Evolutionary conservation across 2,329 filamentous ascomycete genomes (phyloP).

Genomic region (Fusarium burgessii): DNA sequence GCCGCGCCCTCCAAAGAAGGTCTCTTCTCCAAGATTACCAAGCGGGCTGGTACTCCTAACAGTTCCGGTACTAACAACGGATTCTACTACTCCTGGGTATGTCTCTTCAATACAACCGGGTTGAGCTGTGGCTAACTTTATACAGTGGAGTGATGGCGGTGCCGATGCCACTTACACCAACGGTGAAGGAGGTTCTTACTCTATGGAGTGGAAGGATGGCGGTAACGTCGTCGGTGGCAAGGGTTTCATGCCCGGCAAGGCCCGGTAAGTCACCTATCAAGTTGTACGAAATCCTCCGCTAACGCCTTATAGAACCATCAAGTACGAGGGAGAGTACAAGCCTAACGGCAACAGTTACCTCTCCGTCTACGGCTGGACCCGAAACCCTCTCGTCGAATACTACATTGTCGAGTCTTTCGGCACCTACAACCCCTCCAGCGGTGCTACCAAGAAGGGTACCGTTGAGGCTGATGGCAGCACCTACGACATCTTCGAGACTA

Average conservation of each 20-base stretch:
- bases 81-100: conserved; percentile 57
- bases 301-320: conserved; percentile 29
- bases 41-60: conserved; percentile 51
- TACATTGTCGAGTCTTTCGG: conserved; percentile 55
- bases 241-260: conserved; percentile 41
- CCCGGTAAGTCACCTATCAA: conserved; percentile 52
- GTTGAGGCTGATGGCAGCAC: conserved; percentile 52
- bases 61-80: conserved; percentile 54
- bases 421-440: conserved; percentile 49
- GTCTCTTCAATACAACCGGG: neutral
- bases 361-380: conserved; percentile 56
- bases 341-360: conserved; percentile 55
- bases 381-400: conserved; percentile 54
- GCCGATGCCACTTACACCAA: conserved; percentile 60
- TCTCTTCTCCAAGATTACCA: conserved; percentile 46
- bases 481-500: conserved; percentile 55
- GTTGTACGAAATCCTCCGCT: neutral
- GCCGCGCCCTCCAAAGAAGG: conserved; percentile 32
- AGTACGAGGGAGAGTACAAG: conserved; percentile 48
- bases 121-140: neutral
- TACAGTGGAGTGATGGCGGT: conserved; percentile 59
- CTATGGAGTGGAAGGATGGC: conserved; percentile 55
- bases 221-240: conserved; percentile 47
- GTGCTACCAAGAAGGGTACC: conserved; percentile 49
- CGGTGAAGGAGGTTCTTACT: conserved; percentile 57